A percentile compares a stretch with the other conserved stretches of the same genome.
Evolutionary conservation across 2,329 filamentous ascomycete genomes (phyloP).

Genomic region (Blastomyces parvus): DNA sequence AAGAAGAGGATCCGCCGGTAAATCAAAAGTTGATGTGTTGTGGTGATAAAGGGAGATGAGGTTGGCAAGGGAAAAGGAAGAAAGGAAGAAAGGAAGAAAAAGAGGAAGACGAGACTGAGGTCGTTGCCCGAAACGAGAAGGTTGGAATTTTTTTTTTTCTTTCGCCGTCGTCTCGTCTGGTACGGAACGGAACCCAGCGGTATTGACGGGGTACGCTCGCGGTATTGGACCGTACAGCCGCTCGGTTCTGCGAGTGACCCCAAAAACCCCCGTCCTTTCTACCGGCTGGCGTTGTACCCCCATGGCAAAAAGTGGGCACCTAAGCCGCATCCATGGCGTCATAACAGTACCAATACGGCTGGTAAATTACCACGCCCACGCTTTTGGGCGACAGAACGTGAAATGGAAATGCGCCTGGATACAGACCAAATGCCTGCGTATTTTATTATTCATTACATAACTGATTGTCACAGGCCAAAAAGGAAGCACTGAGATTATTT

Average conservation of each 20-base stretch:
- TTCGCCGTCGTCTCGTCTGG: background rate
- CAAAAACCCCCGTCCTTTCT: background rate
- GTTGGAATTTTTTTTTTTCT: slow-evolving; percentile 4
- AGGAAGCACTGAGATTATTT: background rate
- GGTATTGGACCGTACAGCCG: background rate
- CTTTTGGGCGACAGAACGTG: background rate
- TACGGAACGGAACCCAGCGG: background rate
- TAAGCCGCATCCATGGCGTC: background rate
- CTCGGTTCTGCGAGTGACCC: background rate
- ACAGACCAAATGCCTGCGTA: background rate
- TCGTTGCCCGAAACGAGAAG: background rate
- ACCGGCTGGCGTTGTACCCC: background rate
- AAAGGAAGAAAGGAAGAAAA: slow-evolving; percentile 8
- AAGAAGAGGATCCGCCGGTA: slow-evolving; percentile 18
- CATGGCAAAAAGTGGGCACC: background rate
- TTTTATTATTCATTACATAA: too few relatives aligned
- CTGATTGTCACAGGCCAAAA: background rate
- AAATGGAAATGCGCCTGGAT: background rate
- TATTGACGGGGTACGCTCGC: background rate
- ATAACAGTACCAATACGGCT: background rate
- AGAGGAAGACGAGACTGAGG: background rate
- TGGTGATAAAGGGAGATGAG: slow-evolving; percentile 9
- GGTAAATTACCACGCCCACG: background rate
- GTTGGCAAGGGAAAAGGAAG: slow-evolving; percentile 10
- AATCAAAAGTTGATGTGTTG: slow-evolving; percentile 8